These are phyloP conservation scores for Piper longum DNA, from an alignment of 164 flowering plant genomes.

Conservation along the genomic window DNA sequence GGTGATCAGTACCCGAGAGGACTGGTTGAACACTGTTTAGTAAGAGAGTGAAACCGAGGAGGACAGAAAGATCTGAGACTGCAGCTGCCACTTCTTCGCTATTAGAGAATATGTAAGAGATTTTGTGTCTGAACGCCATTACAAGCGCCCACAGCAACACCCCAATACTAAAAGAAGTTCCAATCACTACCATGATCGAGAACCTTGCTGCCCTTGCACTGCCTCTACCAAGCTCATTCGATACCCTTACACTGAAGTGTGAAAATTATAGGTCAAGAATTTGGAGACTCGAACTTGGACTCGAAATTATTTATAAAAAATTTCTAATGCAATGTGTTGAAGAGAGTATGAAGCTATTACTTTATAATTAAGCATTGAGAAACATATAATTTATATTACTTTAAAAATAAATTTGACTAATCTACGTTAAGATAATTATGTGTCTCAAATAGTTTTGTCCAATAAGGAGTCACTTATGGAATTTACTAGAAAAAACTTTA, in stretches of 20 bases:
- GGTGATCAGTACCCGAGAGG: constrained; percentile 18
- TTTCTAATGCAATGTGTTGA: too few relatives aligned
- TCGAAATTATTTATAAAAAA: not conserved
- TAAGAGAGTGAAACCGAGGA: constrained; percentile 22
- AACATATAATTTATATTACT: not conserved
- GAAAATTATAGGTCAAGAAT: not conserved
- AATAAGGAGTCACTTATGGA: too few relatives aligned
- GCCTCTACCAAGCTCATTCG: constrained; percentile 45
- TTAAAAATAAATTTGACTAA: not conserved
- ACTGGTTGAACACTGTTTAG: constrained; percentile 31
- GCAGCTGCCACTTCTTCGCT: constrained; percentile 17
- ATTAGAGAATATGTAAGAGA: constrained; percentile 19
- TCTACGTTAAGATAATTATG: not conserved
- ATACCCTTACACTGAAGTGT: constrained; percentile 26
- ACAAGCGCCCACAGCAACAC: constrained; percentile 17
- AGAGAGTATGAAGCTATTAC: not conserved
- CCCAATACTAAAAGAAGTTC: constrained; percentile 21
- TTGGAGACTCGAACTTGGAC: not conserved
- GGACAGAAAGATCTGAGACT: constrained; percentile 19
- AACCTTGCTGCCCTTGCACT: constrained; percentile 33
- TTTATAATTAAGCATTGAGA: too few relatives aligned
- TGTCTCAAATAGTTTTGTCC: too few relatives aligned
- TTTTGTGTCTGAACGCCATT: constrained; percentile 9
- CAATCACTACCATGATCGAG: constrained; percentile 12
- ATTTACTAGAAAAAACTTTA: too few relatives aligned